A percentile compares a stretch with the other conserved stretches of the same genome.
Conservation (phyloP, 2,329 filamentous ascomycete species). For the Talaromyces albobiverticillius region DNA sequence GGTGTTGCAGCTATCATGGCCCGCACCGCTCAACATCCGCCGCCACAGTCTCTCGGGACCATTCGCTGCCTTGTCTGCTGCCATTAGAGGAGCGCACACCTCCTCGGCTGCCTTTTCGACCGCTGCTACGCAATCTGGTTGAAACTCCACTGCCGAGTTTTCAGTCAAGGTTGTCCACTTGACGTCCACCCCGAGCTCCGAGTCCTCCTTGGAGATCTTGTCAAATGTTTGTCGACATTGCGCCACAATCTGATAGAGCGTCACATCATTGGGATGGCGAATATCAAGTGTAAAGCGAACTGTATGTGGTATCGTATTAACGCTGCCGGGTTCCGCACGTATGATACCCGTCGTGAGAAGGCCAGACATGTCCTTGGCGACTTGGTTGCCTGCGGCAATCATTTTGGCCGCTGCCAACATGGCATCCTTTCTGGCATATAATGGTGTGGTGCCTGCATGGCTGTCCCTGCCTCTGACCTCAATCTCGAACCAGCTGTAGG, state of each 20-base stretch:
- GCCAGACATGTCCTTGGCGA: slow-evolving; percentile 56
- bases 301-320: slow-evolving; percentile 64
- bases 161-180: slow-evolving; percentile 59
- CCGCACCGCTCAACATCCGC: slow-evolving; percentile 56
- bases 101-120: slow-evolving; percentile 56
- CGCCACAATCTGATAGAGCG: slow-evolving; percentile 54
- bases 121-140: slow-evolving; percentile 59
- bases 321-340: slow-evolving; percentile 59
- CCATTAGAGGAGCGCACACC: slow-evolving; percentile 50
- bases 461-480: slow-evolving; percentile 62
- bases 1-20: slow-evolving; percentile 59
- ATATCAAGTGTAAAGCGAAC: slow-evolving; percentile 67
- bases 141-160: slow-evolving; percentile 57
- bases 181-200: slow-evolving; percentile 46
- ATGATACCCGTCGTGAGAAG: slow-evolving; percentile 66
- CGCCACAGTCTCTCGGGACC: background rate
- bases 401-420: slow-evolving; percentile 62
- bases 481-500: slow-evolving; percentile 67
- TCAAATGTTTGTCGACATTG: slow-evolving; percentile 55
- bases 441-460: slow-evolving; percentile 69
- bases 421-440: slow-evolving; percentile 60
- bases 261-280: slow-evolving; percentile 54
- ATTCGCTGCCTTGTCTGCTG: slow-evolving; percentile 25
- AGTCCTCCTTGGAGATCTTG: slow-evolving; percentile 53
- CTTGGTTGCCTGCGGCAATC: slow-evolving; percentile 60